These are phyloP conservation scores for Galerina sulciceps DNA, from an alignment of 768 basidiomycete genomes.

Conservation along the genomic window DNA sequence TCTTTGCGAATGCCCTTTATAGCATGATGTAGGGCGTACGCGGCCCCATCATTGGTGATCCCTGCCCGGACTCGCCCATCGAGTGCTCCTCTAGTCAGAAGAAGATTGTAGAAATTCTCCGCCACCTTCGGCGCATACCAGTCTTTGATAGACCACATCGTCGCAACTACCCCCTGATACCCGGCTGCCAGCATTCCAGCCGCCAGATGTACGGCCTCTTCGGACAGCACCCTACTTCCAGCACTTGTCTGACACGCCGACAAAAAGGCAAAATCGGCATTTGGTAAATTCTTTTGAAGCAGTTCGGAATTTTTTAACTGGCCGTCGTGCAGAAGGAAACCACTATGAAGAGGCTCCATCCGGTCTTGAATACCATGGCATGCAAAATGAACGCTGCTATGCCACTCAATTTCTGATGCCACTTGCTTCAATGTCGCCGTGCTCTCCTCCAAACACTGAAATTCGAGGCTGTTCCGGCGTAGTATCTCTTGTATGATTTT, in stretches of 20 bases:
- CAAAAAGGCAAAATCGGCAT: constrained; percentile 8
- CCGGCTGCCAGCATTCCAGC: constrained; percentile 17
- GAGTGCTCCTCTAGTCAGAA: neutral
- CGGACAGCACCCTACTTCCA: neutral
- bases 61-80: too few species aligned
- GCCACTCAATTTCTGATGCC: neutral
- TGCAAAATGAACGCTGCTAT: constrained; percentile 6
- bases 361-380: constrained; percentile 9
- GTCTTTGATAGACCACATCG: constrained; percentile 19
- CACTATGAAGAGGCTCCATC: constrained; percentile 5
- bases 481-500: neutral
- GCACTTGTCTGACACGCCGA: constrained; percentile 10
- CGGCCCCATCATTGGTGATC: neutral
- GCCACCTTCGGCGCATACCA: neutral
- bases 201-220: constrained; percentile 15
- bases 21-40: neutral
- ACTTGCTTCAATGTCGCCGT: neutral
- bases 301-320: constrained; percentile 3
- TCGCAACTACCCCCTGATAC: constrained; percentile 12
- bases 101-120: neutral
- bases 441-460: neutral
- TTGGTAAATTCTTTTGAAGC: neutral
- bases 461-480: neutral
- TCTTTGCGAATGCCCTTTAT: neutral
- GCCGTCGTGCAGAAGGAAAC: constrained; percentile 3